These are phyloP conservation scores for Botrytis cinerea DNA, from an alignment of 2,329 filamentous ascomycete genomes.

Conservation along the genomic window DNA sequence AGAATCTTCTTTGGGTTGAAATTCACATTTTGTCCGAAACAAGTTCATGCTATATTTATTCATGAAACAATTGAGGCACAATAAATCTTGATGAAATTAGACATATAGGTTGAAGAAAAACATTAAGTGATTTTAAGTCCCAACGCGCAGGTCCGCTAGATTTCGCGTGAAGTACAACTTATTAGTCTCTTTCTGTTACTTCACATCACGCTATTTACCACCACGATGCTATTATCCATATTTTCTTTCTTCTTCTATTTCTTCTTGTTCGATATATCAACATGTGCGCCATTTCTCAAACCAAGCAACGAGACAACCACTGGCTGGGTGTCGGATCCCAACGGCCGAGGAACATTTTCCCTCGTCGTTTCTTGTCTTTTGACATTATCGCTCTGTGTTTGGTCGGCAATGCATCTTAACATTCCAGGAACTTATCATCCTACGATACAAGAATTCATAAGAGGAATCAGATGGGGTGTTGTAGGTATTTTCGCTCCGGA, in stretches of 20 bases:
- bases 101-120: neutral
- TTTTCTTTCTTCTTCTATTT: neutral
- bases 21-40: neutral
- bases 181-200: neutral
- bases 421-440: constrained; percentile 35
- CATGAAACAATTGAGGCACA: neutral
- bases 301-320: neutral
- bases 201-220: neutral
- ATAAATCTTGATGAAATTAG: neutral
- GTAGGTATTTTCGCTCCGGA: constrained; percentile 42
- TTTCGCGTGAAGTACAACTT: neutral
- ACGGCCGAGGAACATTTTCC: constrained; percentile 40
- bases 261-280: neutral
- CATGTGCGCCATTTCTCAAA: neutral
- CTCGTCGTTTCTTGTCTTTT: constrained; percentile 44
- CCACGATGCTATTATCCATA: neutral
- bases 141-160: neutral
- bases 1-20: neutral
- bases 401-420: constrained; percentile 45
- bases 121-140: neutral
- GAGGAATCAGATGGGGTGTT: constrained; percentile 40
- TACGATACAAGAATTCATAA: constrained; percentile 17
- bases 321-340: constrained; percentile 32
- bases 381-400: constrained; percentile 44
- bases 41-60: neutral